Percentiles rank a stretch among this genome's conserved stretches.
Conservation (phyloP, 2,329 filamentous ascomycete genomes). For the Diaporthe sp. region DNA sequence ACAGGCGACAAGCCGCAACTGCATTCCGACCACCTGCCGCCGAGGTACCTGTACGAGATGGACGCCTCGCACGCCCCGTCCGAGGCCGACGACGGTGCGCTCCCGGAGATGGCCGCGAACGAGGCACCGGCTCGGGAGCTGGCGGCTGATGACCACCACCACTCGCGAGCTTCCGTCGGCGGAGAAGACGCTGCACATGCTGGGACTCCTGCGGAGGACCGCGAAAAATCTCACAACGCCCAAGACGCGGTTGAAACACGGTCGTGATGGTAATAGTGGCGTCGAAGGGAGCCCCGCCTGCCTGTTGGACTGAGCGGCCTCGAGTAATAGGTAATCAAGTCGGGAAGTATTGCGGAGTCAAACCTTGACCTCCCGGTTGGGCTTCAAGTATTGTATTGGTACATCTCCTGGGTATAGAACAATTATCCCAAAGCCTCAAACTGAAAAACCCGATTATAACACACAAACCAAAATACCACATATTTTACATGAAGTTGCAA, state of each 20-base stretch:
- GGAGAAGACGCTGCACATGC: neutral
- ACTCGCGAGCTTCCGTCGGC: neutral
- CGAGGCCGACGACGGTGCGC: slow-evolving; percentile 6
- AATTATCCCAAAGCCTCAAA: neutral
- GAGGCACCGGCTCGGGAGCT: neutral
- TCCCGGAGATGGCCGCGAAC: slow-evolving; percentile 1
- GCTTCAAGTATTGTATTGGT: neutral
- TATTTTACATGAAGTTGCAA: neutral
- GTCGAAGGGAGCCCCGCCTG: neutral
- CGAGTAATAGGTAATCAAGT: neutral
- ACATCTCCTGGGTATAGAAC: neutral
- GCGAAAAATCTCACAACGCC: neutral
- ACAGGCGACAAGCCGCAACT: slow-evolving; percentile 10
- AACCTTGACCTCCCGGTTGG: neutral
- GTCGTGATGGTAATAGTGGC: neutral
- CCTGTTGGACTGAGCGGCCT: neutral
- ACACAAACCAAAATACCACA: neutral
- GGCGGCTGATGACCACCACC: neutral
- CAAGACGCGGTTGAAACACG: neutral
- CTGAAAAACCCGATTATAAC: neutral
- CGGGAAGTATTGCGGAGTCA: neutral
- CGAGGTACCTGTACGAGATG: neutral
- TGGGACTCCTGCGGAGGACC: neutral
- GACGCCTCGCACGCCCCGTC: neutral
- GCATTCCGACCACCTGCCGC: slow-evolving; percentile 6